These are phyloP conservation scores for Gossypium sturtianum DNA, from an alignment of 345 rosid species.

Conservation along the genomic window DNA sequence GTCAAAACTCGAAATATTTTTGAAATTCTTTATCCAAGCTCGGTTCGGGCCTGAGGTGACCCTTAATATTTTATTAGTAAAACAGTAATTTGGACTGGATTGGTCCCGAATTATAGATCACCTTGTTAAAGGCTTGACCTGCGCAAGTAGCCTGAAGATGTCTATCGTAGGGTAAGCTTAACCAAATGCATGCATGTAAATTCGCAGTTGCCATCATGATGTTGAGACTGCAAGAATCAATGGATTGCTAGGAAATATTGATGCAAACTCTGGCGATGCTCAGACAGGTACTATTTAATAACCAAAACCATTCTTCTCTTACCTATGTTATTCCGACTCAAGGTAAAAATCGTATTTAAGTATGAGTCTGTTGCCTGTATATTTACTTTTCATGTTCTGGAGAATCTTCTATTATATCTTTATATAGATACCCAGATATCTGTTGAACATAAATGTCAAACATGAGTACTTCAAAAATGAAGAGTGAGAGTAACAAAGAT, in stretches of 20 bases:
- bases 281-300: conserved; percentile 48
- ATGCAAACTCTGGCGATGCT: conserved; percentile 94
- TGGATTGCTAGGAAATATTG: conserved; percentile 82
- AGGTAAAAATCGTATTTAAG: not conserved
- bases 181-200: not conserved
- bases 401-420: too few relatives aligned
- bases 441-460: not conserved
- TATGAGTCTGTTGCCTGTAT: too few relatives aligned
- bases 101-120: not conserved
- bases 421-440: too few relatives aligned
- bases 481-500: not conserved
- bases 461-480: not conserved
- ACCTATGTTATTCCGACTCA: not conserved
- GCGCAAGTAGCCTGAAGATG: too few relatives aligned
- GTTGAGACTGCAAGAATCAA: conserved; percentile 88
- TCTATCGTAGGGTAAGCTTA: too few relatives aligned
- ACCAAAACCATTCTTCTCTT: not conserved
- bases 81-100: not conserved
- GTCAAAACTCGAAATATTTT: not conserved
- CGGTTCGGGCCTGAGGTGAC: not conserved
- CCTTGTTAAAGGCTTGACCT: not conserved
- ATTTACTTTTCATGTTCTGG: too few relatives aligned
- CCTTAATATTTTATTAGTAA: not conserved
- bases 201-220: conserved; percentile 79
- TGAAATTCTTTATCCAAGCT: not conserved